A percentile compares a stretch with the other conserved stretches of the same genome.
These are phyloP conservation scores for Persicaria maculosa DNA, from an alignment of 148 eudicot genomes.

Conservation along the genomic window DNA sequence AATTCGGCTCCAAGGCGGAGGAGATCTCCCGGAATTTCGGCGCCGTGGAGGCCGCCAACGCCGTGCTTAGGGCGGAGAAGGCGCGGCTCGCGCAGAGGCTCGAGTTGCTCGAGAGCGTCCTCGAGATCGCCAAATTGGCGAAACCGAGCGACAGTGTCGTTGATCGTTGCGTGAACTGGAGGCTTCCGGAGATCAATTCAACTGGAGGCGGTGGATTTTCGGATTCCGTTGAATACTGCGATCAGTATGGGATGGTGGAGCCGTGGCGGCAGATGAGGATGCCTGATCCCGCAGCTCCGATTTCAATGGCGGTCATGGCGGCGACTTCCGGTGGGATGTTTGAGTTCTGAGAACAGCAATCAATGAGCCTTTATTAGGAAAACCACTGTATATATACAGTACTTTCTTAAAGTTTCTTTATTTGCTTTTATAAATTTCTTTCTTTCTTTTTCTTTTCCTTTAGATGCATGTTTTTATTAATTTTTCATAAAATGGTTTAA, in stretches of 20 bases:
- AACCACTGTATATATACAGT: neutral
- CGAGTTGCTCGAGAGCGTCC: constrained; percentile 34
- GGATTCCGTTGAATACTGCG: neutral
- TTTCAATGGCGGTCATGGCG: constrained; percentile 17
- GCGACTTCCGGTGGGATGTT: constrained; percentile 17
- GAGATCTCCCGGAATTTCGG: constrained; percentile 15
- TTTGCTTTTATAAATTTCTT: neutral
- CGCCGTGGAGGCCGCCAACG: constrained; percentile 30
- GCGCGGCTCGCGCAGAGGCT: constrained; percentile 38
- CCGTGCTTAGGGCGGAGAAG: constrained; percentile 25
- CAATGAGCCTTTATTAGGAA: neutral
- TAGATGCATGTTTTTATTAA: neutral
- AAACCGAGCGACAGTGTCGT: neutral
- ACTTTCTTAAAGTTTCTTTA: neutral
- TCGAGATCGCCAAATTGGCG: constrained; percentile 26
- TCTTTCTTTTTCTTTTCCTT: neutral
- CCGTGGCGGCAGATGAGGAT: constrained; percentile 25
- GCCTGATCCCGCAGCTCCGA: constrained; percentile 23
- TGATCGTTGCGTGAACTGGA: neutral
- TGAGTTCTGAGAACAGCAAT: constrained; percentile 2
- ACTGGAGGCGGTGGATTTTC: neutral
- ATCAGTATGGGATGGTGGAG: constrained; percentile 23
- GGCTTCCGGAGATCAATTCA: neutral
- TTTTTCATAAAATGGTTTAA: neutral
- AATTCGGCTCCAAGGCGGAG: constrained; percentile 20